Conservation (phyloP, 2,329 filamentous ascomycete species). For the Penicillium sclerotiorum region DNA sequence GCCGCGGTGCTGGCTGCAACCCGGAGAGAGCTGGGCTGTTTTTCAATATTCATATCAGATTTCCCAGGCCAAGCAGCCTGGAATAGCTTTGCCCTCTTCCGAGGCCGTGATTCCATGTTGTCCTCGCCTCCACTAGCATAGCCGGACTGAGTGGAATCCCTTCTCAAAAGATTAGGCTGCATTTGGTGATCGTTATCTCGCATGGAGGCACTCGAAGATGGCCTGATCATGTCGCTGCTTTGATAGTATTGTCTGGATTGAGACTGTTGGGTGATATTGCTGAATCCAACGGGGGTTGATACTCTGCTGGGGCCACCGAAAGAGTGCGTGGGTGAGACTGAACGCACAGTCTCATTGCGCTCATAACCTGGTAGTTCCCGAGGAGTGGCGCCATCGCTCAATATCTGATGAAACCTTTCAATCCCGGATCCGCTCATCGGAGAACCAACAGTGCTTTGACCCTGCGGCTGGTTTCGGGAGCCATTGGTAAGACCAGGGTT, state of each 20-base stretch:
- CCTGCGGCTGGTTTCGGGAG: conserved; percentile 27
- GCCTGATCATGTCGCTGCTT: conserved; percentile 57
- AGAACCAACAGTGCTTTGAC: conserved; percentile 27
- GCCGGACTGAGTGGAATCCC: conserved; percentile 53
- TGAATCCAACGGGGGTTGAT: conserved; percentile 39
- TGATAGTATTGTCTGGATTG: conserved; percentile 25
- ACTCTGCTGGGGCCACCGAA: conserved; percentile 38
- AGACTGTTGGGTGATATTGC: conserved; percentile 26
- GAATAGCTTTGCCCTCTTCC: conserved; percentile 79
- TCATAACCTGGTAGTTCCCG: conserved; percentile 40
- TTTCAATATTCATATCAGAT: conserved; percentile 66
- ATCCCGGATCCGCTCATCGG: conserved; percentile 47
- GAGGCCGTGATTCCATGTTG: conserved; percentile 59
- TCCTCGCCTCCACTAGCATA: conserved; percentile 77
- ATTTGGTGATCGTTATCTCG: conserved; percentile 38
- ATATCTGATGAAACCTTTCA: conserved; percentile 47
- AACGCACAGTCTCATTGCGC: conserved; percentile 33
- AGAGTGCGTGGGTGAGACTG: conserved; percentile 44
- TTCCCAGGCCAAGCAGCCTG: conserved; percentile 72
- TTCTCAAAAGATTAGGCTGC: conserved; percentile 30
- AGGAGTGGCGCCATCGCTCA: conserved; percentile 48
- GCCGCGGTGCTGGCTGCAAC: conserved; percentile 90
- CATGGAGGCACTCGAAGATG: conserved; percentile 63
- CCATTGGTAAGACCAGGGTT: conserved; percentile 56
- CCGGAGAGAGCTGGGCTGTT: conserved; percentile 75